phyloP scores from a whole-genome alignment of 768 basidiomycete genomes.

The Coprinellus aureogranulatus region DNA sequence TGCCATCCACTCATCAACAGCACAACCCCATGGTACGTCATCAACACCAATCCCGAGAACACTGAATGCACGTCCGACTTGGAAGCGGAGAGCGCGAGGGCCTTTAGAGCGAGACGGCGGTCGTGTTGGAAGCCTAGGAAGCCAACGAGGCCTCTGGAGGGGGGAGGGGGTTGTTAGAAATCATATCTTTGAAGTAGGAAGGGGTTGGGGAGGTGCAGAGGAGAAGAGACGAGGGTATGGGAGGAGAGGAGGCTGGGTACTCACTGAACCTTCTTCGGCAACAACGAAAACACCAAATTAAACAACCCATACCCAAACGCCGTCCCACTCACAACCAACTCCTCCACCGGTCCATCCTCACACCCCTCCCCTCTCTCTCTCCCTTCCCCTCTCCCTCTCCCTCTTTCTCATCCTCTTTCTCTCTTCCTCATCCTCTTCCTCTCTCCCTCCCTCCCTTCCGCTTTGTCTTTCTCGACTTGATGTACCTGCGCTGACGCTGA shows the following conservation, averaged over 20 bases:
- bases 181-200: background rate
- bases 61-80: constrained; percentile 71
- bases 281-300: constrained; percentile 74
- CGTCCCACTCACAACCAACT: constrained; percentile 69
- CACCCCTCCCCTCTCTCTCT: too few species aligned
- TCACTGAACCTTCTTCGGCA: constrained; percentile 70
- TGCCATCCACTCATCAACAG: constrained; percentile 72
- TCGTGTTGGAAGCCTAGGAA: constrained; percentile 77
- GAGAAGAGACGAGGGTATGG: too few species aligned
- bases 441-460: too few species aligned
- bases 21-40: constrained; percentile 77
- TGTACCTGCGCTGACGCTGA: too few species aligned
- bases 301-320: constrained; percentile 79
- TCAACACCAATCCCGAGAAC: constrained; percentile 75
- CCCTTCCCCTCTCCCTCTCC: too few species aligned
- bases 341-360: constrained; percentile 61
- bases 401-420: too few species aligned
- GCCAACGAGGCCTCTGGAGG: constrained; percentile 60
- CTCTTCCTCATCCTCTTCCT: too few species aligned
- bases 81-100: constrained; percentile 65
- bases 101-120: constrained; percentile 62
- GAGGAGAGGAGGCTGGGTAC: constrained; percentile 12
- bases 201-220: too few species aligned
- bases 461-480: too few species aligned
- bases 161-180: background rate